phyloP scores from a whole-genome alignment of 2,329 filamentous ascomycete species.

The Trichoderma sp. region DNA sequence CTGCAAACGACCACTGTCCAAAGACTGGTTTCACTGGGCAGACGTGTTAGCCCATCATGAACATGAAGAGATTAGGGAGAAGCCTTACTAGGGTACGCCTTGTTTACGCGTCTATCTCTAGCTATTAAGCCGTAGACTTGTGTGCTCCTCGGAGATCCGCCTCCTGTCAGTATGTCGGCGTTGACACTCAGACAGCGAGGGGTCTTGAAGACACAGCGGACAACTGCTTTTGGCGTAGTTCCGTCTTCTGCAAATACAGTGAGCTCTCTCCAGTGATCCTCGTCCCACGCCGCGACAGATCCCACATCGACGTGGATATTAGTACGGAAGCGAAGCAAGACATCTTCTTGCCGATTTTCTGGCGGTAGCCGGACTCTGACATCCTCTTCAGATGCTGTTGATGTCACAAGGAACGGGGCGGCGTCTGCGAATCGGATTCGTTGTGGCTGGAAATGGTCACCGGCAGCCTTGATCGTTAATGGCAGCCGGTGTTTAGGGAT shows the following conservation, averaged over 20 bases:
- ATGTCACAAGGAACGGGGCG: constrained; percentile 26
- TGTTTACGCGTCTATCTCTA: constrained; percentile 26
- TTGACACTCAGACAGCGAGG: constrained; percentile 27
- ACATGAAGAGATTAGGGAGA: neutral
- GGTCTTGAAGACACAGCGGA: constrained; percentile 26
- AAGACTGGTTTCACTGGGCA: constrained; percentile 27
- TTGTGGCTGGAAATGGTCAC: constrained; percentile 22
- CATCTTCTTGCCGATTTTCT: constrained; percentile 19
- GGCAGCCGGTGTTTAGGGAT: constrained; percentile 21
- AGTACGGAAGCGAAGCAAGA: constrained; percentile 25
- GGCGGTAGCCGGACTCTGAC: constrained; percentile 20
- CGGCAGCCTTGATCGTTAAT: constrained; percentile 19
- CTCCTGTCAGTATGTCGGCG: constrained; percentile 24
- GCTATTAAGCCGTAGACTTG: constrained; percentile 27
- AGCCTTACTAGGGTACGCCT: constrained; percentile 24
- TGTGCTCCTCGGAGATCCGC: constrained; percentile 9
- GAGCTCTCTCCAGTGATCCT: constrained; percentile 26
- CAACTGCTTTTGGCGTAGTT: constrained; percentile 22
- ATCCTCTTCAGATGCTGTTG: constrained; percentile 25
- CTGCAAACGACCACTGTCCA: constrained; percentile 26
- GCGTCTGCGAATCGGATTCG: constrained; percentile 26
- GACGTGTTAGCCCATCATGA: neutral
- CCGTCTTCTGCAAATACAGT: constrained; percentile 17
- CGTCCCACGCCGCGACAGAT: constrained; percentile 21
- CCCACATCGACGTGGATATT: constrained; percentile 28